These are phyloP conservation scores for Amanita rimosa DNA, from an alignment of 768 basidiomycete genomes.

Conservation along the genomic window DNA sequence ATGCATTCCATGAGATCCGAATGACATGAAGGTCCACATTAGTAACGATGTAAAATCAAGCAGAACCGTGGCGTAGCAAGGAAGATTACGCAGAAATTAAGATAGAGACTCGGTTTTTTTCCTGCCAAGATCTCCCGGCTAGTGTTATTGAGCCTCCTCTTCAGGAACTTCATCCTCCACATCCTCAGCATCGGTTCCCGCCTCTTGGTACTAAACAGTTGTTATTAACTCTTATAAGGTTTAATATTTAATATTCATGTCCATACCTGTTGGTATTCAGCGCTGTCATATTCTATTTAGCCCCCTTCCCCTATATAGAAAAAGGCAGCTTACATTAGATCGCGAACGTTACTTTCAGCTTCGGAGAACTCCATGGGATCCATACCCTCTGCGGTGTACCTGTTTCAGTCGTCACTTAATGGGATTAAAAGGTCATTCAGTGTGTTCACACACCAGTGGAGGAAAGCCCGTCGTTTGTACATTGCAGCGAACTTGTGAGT, in stretches of 20 bases:
- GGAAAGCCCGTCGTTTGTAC: conserved; percentile 78
- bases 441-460: conserved; percentile 53
- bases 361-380: conserved; percentile 80
- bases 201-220: conserved; percentile 22
- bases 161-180: conserved; percentile 11
- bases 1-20: not conserved
- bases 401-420: conserved; percentile 8
- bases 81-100: not conserved
- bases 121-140: not conserved
- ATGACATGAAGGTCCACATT: not conserved
- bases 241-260: not conserved
- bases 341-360: conserved; percentile 74
- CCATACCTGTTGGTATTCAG: conserved; percentile 81
- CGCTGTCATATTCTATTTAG: conserved; percentile 25
- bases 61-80: not conserved
- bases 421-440: not conserved
- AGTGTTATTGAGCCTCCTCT: conserved; percentile 12
- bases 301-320: not conserved
- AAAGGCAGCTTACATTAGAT: conserved; percentile 55
- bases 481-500: conserved; percentile 55
- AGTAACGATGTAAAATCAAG: conserved; percentile 3
- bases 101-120: not conserved
- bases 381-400: conserved; percentile 87
- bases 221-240: not conserved
- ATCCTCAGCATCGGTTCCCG: conserved; percentile 15